Evolutionary conservation across 805 yeast species (phyloP).

Genomic region (Kodamaea nitidulidarum): DNA sequence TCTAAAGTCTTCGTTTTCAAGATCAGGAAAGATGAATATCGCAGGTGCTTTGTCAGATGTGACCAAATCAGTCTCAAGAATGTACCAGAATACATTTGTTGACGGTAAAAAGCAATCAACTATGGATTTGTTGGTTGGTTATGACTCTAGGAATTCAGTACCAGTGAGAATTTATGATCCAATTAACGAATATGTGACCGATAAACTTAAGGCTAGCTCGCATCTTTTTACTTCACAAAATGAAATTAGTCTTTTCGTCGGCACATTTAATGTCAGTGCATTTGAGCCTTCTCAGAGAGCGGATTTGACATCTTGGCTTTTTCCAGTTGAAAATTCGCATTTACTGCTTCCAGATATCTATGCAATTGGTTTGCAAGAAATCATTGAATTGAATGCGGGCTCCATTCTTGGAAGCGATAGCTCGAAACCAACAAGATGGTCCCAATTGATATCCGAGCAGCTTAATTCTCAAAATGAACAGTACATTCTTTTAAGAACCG

Average conservation of each 20-base stretch:
- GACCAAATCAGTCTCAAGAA: constrained; percentile 89
- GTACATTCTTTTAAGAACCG: constrained; percentile 67
- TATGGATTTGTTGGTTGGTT: constrained; percentile 82
- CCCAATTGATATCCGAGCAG: constrained; percentile 56
- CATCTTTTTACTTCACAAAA: constrained; percentile 57
- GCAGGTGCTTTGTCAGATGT: constrained; percentile 98
- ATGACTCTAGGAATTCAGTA: constrained; percentile 59
- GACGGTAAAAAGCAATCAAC: constrained; percentile 89
- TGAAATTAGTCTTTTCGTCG: constrained; percentile 64
- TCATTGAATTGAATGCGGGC: constrained; percentile 88
- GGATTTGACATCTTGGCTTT: constrained; percentile 75
- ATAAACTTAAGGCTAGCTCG: constrained; percentile 48
- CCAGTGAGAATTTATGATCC: constrained; percentile 84
- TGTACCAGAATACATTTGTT: constrained; percentile 93
- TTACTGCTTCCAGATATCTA: constrained; percentile 65
- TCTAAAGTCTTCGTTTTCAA: constrained; percentile 84
- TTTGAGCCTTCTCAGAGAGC: constrained; percentile 39
- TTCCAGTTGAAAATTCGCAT: constrained; percentile 53
- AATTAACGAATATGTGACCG: constrained; percentile 74
- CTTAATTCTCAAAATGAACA: constrained; percentile 46
- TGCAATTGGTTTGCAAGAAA: constrained; percentile 90
- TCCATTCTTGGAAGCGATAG: constrained; percentile 83
- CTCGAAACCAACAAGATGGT: constrained; percentile 79
- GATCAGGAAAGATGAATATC: constrained; percentile 92
- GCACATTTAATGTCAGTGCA: constrained; percentile 88